Conservation (phyloP, 2,329 filamentous ascomycete genomes). For the Colletotrichum sp. region DNA sequence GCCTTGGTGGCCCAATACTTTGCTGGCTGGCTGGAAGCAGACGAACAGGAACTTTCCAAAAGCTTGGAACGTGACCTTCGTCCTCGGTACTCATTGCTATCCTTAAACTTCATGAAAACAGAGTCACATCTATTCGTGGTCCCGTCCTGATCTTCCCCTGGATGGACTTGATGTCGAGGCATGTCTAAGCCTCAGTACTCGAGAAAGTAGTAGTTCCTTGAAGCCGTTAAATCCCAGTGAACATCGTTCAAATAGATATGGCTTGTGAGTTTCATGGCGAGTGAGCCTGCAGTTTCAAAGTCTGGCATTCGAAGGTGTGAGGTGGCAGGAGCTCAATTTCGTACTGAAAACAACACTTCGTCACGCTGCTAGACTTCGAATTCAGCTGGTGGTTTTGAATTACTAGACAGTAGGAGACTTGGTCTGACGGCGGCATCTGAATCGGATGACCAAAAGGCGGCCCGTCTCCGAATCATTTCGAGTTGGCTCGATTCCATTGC, state of each 20-base stretch:
- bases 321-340: background rate
- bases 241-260: rapidly evolving
- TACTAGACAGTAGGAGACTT: rapidly evolving
- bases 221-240: background rate
- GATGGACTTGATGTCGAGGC: background rate
- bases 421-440: background rate
- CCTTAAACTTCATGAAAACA: rapidly evolving
- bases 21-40: background rate
- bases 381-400: background rate
- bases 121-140: background rate
- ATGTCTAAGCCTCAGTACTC: background rate
- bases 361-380: background rate
- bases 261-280: background rate
- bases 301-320: background rate
- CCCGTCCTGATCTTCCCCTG: rapidly evolving
- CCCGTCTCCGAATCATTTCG: background rate
- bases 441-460: background rate
- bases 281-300: background rate
- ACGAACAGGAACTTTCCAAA: background rate
- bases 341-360: background rate
- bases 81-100: background rate
- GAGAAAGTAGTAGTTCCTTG: background rate
- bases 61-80: background rate
- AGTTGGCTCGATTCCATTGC: background rate
- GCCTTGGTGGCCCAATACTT: background rate